phyloP scores from a whole-genome alignment of 129 eudicot genomes.

The Helianthus annuus region DNA sequence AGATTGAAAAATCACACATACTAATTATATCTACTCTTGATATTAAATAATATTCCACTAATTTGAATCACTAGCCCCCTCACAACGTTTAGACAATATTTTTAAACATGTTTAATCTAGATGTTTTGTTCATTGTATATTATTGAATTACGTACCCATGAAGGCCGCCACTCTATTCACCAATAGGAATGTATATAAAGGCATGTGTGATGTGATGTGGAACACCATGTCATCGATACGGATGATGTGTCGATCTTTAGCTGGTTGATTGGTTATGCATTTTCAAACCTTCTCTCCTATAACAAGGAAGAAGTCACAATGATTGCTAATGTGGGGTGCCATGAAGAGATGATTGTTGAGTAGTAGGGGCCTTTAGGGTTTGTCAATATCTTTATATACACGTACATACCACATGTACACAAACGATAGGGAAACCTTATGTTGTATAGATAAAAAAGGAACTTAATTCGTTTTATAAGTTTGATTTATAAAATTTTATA shows the following conservation, averaged over 20 bases:
- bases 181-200: slow-evolving; percentile 23
- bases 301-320: slow-evolving; percentile 27
- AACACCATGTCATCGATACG: slow-evolving; percentile 21
- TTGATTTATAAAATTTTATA: no score
- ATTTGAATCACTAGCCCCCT: no score
- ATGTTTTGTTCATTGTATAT: slow-evolving; percentile 9
- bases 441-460: no score
- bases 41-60: no score
- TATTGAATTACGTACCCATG: slow-evolving; percentile 22
- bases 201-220: slow-evolving; percentile 32
- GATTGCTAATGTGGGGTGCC: slow-evolving; percentile 25
- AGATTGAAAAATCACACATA: no score
- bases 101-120: neutral
- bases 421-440: no score
- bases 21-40: no score
- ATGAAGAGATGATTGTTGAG: slow-evolving; percentile 8
- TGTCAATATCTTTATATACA: no score
- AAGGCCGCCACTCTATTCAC: slow-evolving; percentile 12
- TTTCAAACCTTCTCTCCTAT: slow-evolving; percentile 8
- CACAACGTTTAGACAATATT: no score
- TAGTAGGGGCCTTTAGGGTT: neutral
- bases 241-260: slow-evolving; percentile 26
- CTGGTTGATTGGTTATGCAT: slow-evolving; percentile 17
- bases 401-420: no score
- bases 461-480: no score